Conservation (phyloP, 1,139 yeast species). For the Zygoascus sp. region DNA sequence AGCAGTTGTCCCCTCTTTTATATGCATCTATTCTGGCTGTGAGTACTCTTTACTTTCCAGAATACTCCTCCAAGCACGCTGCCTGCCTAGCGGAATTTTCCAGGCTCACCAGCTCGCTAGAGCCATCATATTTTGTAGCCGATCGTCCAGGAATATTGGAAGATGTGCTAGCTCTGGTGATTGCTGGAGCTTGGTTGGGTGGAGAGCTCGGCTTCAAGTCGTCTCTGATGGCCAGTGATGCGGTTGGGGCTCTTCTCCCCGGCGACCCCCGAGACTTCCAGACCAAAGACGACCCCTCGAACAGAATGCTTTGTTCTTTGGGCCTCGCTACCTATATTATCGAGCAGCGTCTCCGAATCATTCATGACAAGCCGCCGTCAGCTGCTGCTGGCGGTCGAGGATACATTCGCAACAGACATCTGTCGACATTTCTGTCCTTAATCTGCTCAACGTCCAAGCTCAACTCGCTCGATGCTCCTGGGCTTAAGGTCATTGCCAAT, state of each 20-base stretch:
- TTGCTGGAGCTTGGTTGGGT: slow-evolving; percentile 29
- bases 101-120: not conserved
- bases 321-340: slow-evolving; percentile 27
- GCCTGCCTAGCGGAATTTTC: slow-evolving; percentile 18
- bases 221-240: slow-evolving; percentile 24
- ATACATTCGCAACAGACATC: slow-evolving; percentile 14
- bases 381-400: slow-evolving; percentile 12
- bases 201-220: slow-evolving; percentile 26
- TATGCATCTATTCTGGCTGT: slow-evolving; percentile 24
- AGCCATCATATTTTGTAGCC: slow-evolving; percentile 1
- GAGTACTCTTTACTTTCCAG: slow-evolving; percentile 23
- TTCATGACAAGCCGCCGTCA: slow-evolving; percentile 23
- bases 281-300: slow-evolving; percentile 13
- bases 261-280: slow-evolving; percentile 9
- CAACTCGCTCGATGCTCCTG: slow-evolving; percentile 19
- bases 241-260: slow-evolving; percentile 23
- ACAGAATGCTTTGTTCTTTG: slow-evolving; percentile 23
- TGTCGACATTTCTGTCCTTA: slow-evolving; percentile 16
- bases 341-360: slow-evolving; percentile 26
- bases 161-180: slow-evolving; percentile 21
- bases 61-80: slow-evolving; percentile 20
- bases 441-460: slow-evolving; percentile 9
- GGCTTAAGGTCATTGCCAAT: slow-evolving; percentile 26
- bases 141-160: slow-evolving; percentile 13
- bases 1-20: slow-evolving; percentile 22